Evolutionary conservation across 176 grass and related monocot species (phyloP), one percentile per base, ranked within the genome.

Genomic region (Secale cereale): DNA sequence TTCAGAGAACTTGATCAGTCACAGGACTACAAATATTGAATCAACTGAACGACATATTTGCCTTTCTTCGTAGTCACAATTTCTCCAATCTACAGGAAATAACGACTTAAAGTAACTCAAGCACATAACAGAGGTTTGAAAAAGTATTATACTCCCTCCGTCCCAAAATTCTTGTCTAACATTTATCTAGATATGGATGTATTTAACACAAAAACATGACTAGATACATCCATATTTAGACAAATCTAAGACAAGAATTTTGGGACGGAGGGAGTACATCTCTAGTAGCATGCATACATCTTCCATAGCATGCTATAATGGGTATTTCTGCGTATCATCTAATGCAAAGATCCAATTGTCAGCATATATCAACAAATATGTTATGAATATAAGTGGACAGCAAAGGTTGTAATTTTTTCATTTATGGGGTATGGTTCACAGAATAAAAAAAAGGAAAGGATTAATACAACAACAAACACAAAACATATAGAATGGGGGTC

Each of bases 11-110:
- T 59, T 67, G 74, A 65, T 22, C 16, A 82, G 25, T 30, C 74
- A 30, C 19, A 43, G 41, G 22, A 50, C 85, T 94, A 99, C 77
- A 96, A 66, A 89, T 99, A 99, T 12, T 16, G 73, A 82, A 99
- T 91, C 78, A 99, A 85, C 90, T 99, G 91, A 74, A 96, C 79
- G 9, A 88, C 87, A 72, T 92, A 96, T 91, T 94, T 96, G 79
- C 93, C 93, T 92, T 95, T 99, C 80, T 86, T 90, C 12, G 93
- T 96, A 39, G 86, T 87, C 29, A 81, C 78, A 22, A 99, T 91
- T 77, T 99, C 91, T 22, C 91, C 97, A 81, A 99, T 96, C 93
- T 99, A 78, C 20, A 88, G 71, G 87, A 81, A 56, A 65, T 31
- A 68, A 72, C 17, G 31, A 74, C 37, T 76, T 83, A 2, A 52